Conservation (phyloP, 345 rosid species). For the Arabidopsis thaliana region TAIR10.1 NC_003076.8:22038001-22038500, state of each 20-base stretch:
- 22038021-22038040: too few species aligned
- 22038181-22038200: slow-evolving; percentile 66
- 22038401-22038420: slow-evolving; percentile 33
- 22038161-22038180: neutral
- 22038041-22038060: too few species aligned
- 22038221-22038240: slow-evolving; percentile 63
- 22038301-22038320: slow-evolving; percentile 38
- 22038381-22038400: neutral
- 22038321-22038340: slow-evolving; percentile 28
- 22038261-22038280: slow-evolving; percentile 38
- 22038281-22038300: slow-evolving; percentile 53
- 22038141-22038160: too few species aligned
- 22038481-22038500: slow-evolving; percentile 57
- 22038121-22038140: too few species aligned
- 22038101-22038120: too few species aligned
- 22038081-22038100: too few species aligned
- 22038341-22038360: slow-evolving; percentile 33
- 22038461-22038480: slow-evolving; percentile 76
- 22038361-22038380: slow-evolving; percentile 31
- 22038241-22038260: slow-evolving; percentile 59
- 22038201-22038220: slow-evolving; percentile 58
- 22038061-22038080: too few species aligned
- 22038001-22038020: too few species aligned
- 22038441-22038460: slow-evolving; percentile 70
- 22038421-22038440: slow-evolving; percentile 63